Evolutionary conservation across 805 yeast species (phyloP).

Genomic region (Yamadazyma olivae): DNA sequence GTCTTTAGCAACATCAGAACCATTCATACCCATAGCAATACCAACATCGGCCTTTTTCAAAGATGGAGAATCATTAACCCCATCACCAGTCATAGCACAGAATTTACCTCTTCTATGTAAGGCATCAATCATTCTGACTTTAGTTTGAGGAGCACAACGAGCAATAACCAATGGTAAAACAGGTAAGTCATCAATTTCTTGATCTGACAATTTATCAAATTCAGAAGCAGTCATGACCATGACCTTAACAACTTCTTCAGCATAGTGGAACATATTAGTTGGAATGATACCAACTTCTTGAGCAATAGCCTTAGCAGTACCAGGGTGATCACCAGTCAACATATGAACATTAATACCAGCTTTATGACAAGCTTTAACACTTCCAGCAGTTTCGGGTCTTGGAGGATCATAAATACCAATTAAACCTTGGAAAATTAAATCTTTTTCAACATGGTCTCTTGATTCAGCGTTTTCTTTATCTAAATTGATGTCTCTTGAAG

Average conservation of each 20-base stretch:
- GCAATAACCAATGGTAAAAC: constrained; percentile 76
- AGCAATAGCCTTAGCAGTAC: constrained; percentile 34
- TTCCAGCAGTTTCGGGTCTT: constrained; percentile 25
- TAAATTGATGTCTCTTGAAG: constrained; percentile 16
- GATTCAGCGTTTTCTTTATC: constrained; percentile 11
- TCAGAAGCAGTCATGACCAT: constrained; percentile 78
- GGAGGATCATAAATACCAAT: constrained; percentile 37
- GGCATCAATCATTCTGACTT: constrained; percentile 79
- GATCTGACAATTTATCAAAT: constrained; percentile 62
- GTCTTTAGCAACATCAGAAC: constrained; percentile 96
- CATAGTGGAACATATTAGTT: constrained; percentile 50
- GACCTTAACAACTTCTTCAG: constrained; percentile 52
- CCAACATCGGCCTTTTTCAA: constrained; percentile 92
- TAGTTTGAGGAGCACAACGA: constrained; percentile 79
- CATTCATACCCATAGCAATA: constrained; percentile 86
- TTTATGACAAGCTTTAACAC: constrained; percentile 27
- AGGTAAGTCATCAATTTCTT: constrained; percentile 57
- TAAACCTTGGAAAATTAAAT: constrained; percentile 25
- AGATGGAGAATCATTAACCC: constrained; percentile 96
- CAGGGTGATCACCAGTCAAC: constrained; percentile 35
- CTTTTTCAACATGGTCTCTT: constrained; percentile 21
- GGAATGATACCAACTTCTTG: constrained; percentile 36
- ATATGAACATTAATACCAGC: constrained; percentile 35
- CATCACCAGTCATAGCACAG: constrained; percentile 94
- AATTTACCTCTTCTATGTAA: constrained; percentile 43